A percentile compares a stretch with the other conserved stretches of the same genome.
Conservation (phyloP, 805 yeast genomes). For the Martiniozyma abietophila region DNA sequence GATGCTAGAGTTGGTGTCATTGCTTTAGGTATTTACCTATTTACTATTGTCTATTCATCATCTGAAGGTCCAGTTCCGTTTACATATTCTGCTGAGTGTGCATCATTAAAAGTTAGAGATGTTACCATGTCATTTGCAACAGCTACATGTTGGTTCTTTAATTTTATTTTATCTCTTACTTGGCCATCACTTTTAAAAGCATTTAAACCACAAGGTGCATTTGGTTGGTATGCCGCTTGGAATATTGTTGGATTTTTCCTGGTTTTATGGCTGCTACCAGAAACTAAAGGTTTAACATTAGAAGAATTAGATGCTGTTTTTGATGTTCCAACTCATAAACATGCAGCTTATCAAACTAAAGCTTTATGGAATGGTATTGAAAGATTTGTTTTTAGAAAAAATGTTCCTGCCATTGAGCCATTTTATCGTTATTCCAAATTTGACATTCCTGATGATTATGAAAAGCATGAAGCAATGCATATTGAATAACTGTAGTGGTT, state of each 20-base stretch:
- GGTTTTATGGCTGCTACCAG: constrained; percentile 75
- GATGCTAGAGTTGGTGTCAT: constrained; percentile 24
- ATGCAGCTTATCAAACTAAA: constrained; percentile 40
- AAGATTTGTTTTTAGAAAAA: constrained; percentile 38
- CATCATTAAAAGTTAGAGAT: constrained; percentile 66
- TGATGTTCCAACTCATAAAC: constrained; percentile 40
- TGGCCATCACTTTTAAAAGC: constrained; percentile 61
- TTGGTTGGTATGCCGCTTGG: constrained; percentile 44
- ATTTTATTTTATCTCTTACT: constrained; percentile 63
- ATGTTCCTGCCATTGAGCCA: constrained; percentile 43
- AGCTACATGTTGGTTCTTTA: constrained; percentile 74
- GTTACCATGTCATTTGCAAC: constrained; percentile 63
- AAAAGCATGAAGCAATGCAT: constrained; percentile 39
- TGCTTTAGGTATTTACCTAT: constrained; percentile 40
- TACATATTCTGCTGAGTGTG: constrained; percentile 53
- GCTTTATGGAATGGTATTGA: constrained; percentile 35
- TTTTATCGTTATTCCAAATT: constrained; percentile 47
- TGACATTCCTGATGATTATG: constrained; percentile 58
- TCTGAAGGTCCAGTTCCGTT: constrained; percentile 81
- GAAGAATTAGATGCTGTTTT: constrained; percentile 62
- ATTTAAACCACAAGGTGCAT: constrained; percentile 74
- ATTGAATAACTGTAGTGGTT: constrained; percentile 28
- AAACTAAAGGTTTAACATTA: constrained; percentile 72
- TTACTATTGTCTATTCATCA: constrained; percentile 68
- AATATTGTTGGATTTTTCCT: constrained; percentile 63